Base-by-base conservation (phyloP, 306 rosid genomes). In the Betula pendula region DNA sequence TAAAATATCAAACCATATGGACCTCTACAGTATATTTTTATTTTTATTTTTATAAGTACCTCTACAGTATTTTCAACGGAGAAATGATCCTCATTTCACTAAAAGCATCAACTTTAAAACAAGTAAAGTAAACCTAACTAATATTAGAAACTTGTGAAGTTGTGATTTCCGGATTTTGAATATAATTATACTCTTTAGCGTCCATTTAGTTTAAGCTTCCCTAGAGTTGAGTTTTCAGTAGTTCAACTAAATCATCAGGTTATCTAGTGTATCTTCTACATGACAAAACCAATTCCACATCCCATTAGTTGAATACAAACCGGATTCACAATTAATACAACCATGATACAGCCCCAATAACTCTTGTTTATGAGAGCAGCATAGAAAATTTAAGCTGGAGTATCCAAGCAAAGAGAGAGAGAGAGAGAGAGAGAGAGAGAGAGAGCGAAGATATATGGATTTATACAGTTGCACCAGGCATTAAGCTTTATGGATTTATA, bases 231-330 rank as follows among this genome's bases (percentile, higher is more conserved):
- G 38, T 25, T 59, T 27, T 27, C 40, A 27, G 67, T 12, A 59
- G 19, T 27, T 59, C 38, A 35, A 25, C 67, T 25, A 59, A 27
- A 59, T 25, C 38, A 59, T 27, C 67, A 27, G 5, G 2, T 27
- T 25, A 24, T 59, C 67, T 59, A 59, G 1, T 2, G 17, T 12
- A 59, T 13, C 35, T 59, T 12, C 40, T 25, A 8, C 38, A 59
- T 19, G 59, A 52, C 24, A 20, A 52, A 52, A 17, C 10, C 59
- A 52, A n/a, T 52, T 52, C 27, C 25, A 52, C 25, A 5, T 59
- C 67, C 38, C 67, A 12, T 59, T 59, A 25, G 67, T 55, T 55
- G 63, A 55, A 55, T 55, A 10, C 29, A 55, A 55, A 55, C 63
- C 16, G 2, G 63, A 20, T 20, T 55, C 33, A 11, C 31, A 55